Evolutionary conservation across 345 rosid species (phyloP).

Genomic region (Boechera divaricarpa): DNA sequence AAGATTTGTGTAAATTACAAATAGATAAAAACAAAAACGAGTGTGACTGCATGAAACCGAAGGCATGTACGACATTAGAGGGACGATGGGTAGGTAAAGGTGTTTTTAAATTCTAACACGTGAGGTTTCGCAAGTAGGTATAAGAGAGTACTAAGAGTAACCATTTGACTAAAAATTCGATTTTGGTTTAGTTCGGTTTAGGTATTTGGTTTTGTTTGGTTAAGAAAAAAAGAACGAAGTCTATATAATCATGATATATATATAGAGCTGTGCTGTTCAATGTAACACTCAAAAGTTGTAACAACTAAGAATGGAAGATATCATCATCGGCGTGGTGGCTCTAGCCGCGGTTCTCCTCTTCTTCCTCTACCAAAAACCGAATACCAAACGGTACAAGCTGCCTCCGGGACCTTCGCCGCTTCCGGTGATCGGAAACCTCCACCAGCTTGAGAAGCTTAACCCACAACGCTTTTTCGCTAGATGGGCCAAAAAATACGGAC

Average conservation of each 20-base stretch:
- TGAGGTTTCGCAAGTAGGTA: constrained; percentile 35
- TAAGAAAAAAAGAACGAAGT: background rate
- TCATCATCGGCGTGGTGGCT: constrained; percentile 22
- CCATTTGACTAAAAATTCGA: background rate
- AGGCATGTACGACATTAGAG: background rate
- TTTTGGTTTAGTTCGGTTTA: constrained; percentile 10
- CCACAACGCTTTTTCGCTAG: constrained; percentile 45
- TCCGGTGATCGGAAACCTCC: constrained; percentile 63
- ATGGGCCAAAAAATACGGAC: constrained; percentile 56
- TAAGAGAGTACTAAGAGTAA: background rate
- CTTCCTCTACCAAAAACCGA: constrained; percentile 32
- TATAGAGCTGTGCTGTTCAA: background rate
- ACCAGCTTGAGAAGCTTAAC: constrained; percentile 43
- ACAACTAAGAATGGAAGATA: constrained; percentile 35
- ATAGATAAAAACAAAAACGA: constrained; percentile 10
- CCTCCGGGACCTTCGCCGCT: constrained; percentile 60
- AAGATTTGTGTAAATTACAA: constrained; percentile 9
- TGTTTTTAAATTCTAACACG: constrained; percentile 22
- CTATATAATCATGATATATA: constrained; percentile 10
- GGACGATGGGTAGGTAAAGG: constrained; percentile 34
- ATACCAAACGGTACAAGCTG: constrained; percentile 9
- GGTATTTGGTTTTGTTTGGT: background rate
- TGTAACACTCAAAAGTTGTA: constrained; percentile 7
- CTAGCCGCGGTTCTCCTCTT: constrained; percentile 31
- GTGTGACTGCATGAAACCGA: background rate